phyloP scores from a whole-genome alignment of 345 rosid genomes.

The Aquilaria sinensis region DNA sequence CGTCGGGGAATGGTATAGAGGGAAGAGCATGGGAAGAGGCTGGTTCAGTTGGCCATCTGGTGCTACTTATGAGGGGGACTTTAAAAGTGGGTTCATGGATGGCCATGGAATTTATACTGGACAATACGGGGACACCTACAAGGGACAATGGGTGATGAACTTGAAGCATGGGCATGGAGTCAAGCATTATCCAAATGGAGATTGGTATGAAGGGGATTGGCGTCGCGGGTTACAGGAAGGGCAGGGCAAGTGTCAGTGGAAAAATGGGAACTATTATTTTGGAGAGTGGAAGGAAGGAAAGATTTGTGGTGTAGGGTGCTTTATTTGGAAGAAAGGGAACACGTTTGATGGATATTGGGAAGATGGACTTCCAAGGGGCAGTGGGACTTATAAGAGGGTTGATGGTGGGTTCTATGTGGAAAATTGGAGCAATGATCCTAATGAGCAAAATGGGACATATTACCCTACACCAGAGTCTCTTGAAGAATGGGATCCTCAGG shows the following conservation, averaged over 20 bases:
- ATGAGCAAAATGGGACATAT: conserved; percentile 72
- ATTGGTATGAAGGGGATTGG: conserved; percentile 88
- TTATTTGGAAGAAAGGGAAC: conserved; percentile 63
- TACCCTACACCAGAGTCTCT: conserved; percentile 43
- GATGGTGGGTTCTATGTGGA: conserved; percentile 85
- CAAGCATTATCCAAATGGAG: conserved; percentile 60
- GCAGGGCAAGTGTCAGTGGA: conserved; percentile 73
- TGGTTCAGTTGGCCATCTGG: conserved; percentile 94
- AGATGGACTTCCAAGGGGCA: conserved; percentile 74
- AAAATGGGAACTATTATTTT: conserved; percentile 39
- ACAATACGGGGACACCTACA: conserved; percentile 54
- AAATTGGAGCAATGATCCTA: conserved; percentile 74
- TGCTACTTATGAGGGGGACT: conserved; percentile 85
- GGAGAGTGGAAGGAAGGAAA: conserved; percentile 83
- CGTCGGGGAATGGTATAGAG: conserved; percentile 78
- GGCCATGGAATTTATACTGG: conserved; percentile 69
- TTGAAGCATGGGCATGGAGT: conserved; percentile 78
- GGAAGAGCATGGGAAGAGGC: conserved; percentile 79
- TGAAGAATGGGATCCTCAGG: conserved; percentile 64
- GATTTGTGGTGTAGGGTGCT: conserved; percentile 60
- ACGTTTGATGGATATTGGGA: conserved; percentile 79
- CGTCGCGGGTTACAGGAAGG: conserved; percentile 75
- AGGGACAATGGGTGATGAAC: conserved; percentile 89
- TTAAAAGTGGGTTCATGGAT: conserved; percentile 87
- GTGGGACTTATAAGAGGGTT: conserved; percentile 64